Conservation (phyloP, 352 stramenopile genomes). For the Phytophthora vignae region DNA sequence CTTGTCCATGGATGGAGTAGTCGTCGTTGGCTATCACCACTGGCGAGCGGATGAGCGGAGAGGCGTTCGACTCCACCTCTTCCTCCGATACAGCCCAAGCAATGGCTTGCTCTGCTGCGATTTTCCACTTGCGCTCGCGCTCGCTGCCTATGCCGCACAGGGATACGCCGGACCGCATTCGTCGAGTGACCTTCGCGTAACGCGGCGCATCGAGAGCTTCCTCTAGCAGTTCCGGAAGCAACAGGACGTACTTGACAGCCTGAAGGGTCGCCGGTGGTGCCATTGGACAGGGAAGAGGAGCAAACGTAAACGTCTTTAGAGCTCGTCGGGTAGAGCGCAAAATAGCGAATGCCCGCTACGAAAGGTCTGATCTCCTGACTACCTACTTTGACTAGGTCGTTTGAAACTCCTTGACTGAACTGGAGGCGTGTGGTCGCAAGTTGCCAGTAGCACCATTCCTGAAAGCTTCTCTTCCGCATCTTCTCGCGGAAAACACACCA, state of each 20-base stretch:
- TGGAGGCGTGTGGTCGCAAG: too few relatives aligned
- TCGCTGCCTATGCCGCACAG: conserved; percentile 2
- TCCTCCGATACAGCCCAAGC: background rate
- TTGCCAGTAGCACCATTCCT: too few relatives aligned
- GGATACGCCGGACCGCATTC: background rate
- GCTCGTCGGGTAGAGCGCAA: conserved; percentile 6
- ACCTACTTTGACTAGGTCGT: background rate
- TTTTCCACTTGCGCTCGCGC: conserved; percentile 9
- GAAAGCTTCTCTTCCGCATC: too few relatives aligned
- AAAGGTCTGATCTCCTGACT: background rate
- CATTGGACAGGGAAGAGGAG: background rate
- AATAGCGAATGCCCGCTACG: conserved; percentile 1
- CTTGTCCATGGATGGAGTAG: conserved; percentile 1
- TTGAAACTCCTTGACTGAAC: conserved; percentile 4
- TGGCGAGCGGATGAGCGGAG: background rate
- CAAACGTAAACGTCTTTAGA: background rate
- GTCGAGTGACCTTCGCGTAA: conserved; percentile 5
- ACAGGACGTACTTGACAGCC: conserved; percentile 2
- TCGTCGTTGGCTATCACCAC: background rate
- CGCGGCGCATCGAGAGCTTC: background rate
- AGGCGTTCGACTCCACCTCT: background rate
- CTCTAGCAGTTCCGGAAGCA: background rate
- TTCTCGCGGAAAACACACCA: too few relatives aligned
- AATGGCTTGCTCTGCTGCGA: background rate
- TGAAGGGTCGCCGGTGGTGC: conserved; percentile 1